These are phyloP conservation scores for Aspergillus sojae DNA, from an alignment of 2,329 filamentous ascomycete species.

Conservation along the genomic window DNA sequence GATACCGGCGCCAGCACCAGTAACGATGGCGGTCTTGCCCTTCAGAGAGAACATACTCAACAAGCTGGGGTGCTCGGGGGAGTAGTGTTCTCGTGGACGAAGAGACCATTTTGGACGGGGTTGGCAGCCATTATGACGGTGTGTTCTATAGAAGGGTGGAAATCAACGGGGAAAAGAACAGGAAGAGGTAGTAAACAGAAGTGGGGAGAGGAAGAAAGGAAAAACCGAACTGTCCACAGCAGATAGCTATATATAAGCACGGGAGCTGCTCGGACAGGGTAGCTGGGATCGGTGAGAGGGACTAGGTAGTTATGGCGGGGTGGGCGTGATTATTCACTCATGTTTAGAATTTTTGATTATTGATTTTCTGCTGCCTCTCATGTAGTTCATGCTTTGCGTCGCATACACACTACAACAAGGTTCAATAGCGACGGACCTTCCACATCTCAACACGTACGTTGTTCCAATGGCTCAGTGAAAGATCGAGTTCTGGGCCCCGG, in stretches of 20 bases:
- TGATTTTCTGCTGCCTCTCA: not conserved
- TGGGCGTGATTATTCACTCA: not conserved
- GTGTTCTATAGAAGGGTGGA: not conserved
- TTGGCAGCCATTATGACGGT: constrained; percentile 35
- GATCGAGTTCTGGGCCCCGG: not conserved
- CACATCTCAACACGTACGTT: constrained; percentile 3
- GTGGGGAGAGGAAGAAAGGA: not conserved
- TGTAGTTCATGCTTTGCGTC: not conserved
- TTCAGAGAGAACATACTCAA: constrained; percentile 70
- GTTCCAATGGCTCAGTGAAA: not conserved
- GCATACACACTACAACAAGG: constrained; percentile 3
- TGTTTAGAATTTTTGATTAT: not conserved
- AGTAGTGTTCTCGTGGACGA: constrained; percentile 61
- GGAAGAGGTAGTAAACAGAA: not conserved
- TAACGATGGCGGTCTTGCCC: constrained; percentile 70
- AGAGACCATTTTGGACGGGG: constrained; percentile 49
- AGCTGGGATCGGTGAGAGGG: not conserved
- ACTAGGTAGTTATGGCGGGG: constrained; percentile 1
- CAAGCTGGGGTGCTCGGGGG: constrained; percentile 52
- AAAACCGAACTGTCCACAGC: not conserved
- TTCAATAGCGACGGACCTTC: constrained; percentile 6
- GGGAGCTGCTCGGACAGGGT: not conserved
- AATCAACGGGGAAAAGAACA: not conserved
- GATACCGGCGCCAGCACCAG: constrained; percentile 71
- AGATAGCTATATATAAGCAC: constrained; percentile 9